phyloP scores from a whole-genome alignment of 257 asterid species.

The Haberlea rhodopensis region DNA sequence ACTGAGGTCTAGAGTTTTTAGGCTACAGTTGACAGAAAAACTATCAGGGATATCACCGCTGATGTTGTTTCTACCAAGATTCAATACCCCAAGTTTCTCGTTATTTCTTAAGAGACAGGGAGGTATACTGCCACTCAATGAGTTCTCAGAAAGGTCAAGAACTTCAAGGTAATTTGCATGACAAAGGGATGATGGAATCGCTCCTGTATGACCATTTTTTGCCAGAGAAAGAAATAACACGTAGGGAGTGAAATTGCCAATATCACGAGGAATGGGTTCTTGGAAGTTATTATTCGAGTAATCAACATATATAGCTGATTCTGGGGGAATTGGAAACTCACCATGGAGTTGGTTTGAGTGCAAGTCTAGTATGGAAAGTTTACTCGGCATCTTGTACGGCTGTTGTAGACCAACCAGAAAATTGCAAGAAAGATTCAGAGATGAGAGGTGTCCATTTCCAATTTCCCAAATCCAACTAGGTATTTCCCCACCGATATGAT shows the following conservation, averaged over 20 bases:
- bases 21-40: constrained; percentile 27
- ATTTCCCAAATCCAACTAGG: constrained; percentile 53
- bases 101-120: constrained; percentile 28
- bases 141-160: constrained; percentile 43
- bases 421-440: constrained; percentile 50
- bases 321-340: constrained; percentile 35
- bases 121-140: constrained; percentile 42
- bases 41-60: constrained; percentile 32
- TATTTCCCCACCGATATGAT: background rate
- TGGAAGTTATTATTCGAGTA: constrained; percentile 40
- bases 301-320: constrained; percentile 36
- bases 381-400: constrained; percentile 23
- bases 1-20: constrained; percentile 44
- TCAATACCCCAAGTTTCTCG: constrained; percentile 32
- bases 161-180: constrained; percentile 34
- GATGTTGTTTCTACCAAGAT: constrained; percentile 36
- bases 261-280: constrained; percentile 29
- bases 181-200: constrained; percentile 44
- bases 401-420: constrained; percentile 32
- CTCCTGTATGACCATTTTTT: constrained; percentile 34
- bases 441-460: constrained; percentile 7
- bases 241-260: background rate
- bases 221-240: constrained; percentile 38
- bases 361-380: constrained; percentile 32
- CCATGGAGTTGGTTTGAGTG: constrained; percentile 37